Evolutionary conservation across 192 early-diverging fungal genomes (phyloP), one percentile per base, ranked within the genome.

Genomic region (Backusella tarrabulga): DNA sequence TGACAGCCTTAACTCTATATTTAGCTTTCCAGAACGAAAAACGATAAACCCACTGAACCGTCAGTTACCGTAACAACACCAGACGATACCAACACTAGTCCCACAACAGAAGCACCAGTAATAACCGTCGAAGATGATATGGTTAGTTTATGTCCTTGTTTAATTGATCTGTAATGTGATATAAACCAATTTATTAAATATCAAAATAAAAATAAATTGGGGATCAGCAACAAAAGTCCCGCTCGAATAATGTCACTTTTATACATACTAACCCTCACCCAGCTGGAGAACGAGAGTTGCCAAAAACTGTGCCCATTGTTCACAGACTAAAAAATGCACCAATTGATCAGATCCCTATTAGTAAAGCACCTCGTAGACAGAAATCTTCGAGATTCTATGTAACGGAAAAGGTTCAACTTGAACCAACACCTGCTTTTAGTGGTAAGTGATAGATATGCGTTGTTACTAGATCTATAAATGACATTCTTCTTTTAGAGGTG

Each of bases 321-420:
- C 70, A 44, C 41, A 76, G 87, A 72, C 80, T 90, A 60, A 90
- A 88, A 75, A 85, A 84, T 35, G 82, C 88, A 0, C 85, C 88
- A 17, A 90, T 89, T 71, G 89, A 96, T 80, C 85, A 90, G 17
- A 93, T 93, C 68, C 91, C 92, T 67, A 88, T 92, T 78, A 91
- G 90, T 84, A 95, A 94, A 86, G 86, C 90, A 19, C 94, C 94
- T 23, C 83, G 91, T 40, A 87, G 94, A 40, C 95, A 96, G 76
- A 85, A 91, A 75, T 95, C 94, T 1, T 96, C 94, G 34, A 86
- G 95, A 60, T 96, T 96, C 76, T 92, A 96, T 82, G 92, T 93
- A 6, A 91, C 92, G 6, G 94, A 94, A 81, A 88, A 89, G 23
- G 91, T 95, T 21, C 88, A 93, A 75, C 79, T 96, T 72, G 95